Percentiles rank a stretch among this genome's conserved stretches.
Evolutionary conservation across 225 moss, liverwort and hornwort genomes (phyloP).

Genomic region (Bryoerythrophyllum caledonicum): DNA sequence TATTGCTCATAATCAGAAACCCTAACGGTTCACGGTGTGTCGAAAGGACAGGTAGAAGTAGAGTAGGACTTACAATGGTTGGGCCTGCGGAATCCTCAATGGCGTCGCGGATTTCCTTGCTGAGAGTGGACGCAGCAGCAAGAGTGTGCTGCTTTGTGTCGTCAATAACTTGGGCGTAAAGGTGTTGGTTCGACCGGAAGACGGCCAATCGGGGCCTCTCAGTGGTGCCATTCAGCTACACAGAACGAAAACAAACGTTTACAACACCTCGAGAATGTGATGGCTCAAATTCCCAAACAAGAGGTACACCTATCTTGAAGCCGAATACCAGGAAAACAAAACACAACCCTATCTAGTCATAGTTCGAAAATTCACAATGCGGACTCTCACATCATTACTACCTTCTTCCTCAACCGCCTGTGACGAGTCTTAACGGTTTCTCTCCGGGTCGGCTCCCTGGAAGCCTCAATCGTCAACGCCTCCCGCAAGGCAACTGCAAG

Average conservation of each 20-base stretch:
- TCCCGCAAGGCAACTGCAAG: constrained; percentile 43
- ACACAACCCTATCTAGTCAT: not conserved
- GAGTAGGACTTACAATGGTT: constrained; percentile 52
- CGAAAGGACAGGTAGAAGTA: too few relatives aligned
- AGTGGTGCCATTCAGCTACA: constrained; percentile 75
- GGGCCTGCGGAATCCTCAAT: constrained; percentile 62
- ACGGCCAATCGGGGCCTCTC: constrained; percentile 90
- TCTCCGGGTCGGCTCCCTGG: constrained; percentile 62
- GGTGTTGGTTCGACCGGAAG: constrained; percentile 81
- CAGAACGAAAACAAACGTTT: not conserved
- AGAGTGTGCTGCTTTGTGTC: constrained; percentile 76
- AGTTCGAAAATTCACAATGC: not conserved
- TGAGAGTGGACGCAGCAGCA: constrained; percentile 71
- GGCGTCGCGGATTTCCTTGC: constrained; percentile 71
- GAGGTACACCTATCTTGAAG: not conserved
- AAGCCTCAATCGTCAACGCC: constrained; percentile 66
- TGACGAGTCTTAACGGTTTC: constrained; percentile 71
- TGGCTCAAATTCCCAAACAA: not conserved
- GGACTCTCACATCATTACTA: too few relatives aligned
- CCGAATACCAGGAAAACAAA: not conserved
- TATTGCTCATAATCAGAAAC: not conserved
- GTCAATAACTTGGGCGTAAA: constrained; percentile 88
- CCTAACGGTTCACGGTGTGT: not conserved
- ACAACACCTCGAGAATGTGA: not conserved
- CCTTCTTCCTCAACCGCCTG: constrained; percentile 51